Percentiles rank a stretch among this genome's conserved stretches.
phyloP scores from a whole-genome alignment of 495 filamentous ascomycete genomes.

The Paragyromitra xinjiangensis region DNA sequence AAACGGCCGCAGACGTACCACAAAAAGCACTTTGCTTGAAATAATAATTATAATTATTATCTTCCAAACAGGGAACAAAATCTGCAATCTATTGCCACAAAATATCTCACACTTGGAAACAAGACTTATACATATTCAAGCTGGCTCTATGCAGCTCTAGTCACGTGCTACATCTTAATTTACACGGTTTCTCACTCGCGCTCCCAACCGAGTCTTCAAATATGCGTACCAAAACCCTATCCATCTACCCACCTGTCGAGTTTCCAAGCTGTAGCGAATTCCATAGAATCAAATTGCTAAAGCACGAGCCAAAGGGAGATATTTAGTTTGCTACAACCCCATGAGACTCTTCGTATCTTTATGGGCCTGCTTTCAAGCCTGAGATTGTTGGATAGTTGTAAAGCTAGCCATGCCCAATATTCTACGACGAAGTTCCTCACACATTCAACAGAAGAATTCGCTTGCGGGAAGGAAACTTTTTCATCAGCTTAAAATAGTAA shows the following conservation, averaged over 20 bases:
- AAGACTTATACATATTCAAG: conserved; percentile 25
- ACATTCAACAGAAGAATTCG: background rate
- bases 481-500: background rate
- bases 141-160: background rate
- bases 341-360: too few species aligned
- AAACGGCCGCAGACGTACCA: background rate
- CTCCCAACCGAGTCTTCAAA: too few species aligned
- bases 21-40: conserved; percentile 11
- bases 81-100: background rate
- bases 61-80: background rate
- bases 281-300: too few species aligned
- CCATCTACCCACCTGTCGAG: too few species aligned
- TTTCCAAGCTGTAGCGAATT: too few species aligned
- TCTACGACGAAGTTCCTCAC: too few species aligned
- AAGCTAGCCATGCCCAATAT: too few species aligned
- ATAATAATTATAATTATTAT: background rate
- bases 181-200: conserved; percentile 30
- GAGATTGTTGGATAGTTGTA: background rate
- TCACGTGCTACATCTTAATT: conserved; percentile 23
- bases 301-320: too few species aligned
- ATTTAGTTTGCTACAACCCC: too few species aligned
- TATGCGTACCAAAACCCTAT: too few species aligned
- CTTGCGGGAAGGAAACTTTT: background rate
- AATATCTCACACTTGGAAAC: background rate
- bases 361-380: background rate